Conservation (phyloP, 257 asterid species). For the Rehmannia glutinosa region DNA sequence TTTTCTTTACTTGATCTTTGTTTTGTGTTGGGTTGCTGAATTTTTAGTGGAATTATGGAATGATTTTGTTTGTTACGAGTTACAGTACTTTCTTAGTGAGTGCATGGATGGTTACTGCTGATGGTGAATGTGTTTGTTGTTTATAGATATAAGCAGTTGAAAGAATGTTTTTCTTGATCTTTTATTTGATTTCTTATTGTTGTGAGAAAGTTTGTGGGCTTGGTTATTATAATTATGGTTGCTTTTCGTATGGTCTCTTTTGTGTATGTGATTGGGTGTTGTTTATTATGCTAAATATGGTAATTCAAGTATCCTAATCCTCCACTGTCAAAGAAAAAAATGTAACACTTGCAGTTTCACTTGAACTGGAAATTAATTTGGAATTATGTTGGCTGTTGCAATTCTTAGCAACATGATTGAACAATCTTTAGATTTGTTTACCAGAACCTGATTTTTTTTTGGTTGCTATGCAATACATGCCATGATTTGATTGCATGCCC, state of each 20-base stretch:
- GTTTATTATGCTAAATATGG: neutral
- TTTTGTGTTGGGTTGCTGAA: slow-evolving; percentile 1
- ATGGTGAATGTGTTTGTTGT: slow-evolving; percentile 14
- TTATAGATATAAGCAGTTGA: slow-evolving; percentile 3
- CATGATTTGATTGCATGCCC: neutral
- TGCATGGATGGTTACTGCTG: slow-evolving; percentile 8
- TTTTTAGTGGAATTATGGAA: neutral
- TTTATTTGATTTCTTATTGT: slow-evolving; percentile 2
- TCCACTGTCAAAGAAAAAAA: neutral
- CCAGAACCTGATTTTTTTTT: neutral
- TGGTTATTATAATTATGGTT: slow-evolving; percentile 1
- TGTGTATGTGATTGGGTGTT: neutral
- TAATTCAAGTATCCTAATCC: neutral
- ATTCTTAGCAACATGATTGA: neutral
- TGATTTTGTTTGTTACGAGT: neutral
- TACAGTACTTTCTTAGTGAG: neutral
- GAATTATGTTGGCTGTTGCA: slow-evolving; percentile 2
- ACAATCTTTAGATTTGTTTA: neutral
- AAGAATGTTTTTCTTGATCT: neutral
- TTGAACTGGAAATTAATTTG: slow-evolving; percentile 2
- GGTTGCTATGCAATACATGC: neutral
- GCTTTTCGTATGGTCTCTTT: neutral
- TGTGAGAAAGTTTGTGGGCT: neutral
- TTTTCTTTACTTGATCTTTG: slow-evolving; percentile 27
- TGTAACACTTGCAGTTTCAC: neutral